A percentile compares a stretch with the other conserved stretches of the same genome.
phyloP scores from a whole-genome alignment of 2,329 filamentous ascomycete genomes.

The Coniosporium tulheliwenetii region DNA sequence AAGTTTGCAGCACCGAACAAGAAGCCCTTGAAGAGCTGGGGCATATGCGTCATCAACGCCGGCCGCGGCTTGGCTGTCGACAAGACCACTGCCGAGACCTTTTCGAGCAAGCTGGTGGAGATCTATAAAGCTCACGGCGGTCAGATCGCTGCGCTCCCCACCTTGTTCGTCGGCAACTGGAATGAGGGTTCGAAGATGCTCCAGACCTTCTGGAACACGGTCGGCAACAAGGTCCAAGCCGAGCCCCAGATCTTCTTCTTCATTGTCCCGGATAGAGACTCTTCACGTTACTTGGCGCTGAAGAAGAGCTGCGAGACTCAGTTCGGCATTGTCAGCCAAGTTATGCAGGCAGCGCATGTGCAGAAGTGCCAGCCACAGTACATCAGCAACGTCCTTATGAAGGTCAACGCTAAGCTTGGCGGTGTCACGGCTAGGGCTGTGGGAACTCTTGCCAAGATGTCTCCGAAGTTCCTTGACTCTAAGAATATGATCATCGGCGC shows the following conservation, averaged over 20 bases:
- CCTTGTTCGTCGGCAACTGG: too few species aligned
- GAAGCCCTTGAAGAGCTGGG: conserved; percentile 55
- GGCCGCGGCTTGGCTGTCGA: conserved; percentile 29
- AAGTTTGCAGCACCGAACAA: conserved; percentile 50
- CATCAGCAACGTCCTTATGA: conserved; percentile 88
- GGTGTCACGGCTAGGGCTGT: conserved; percentile 51
- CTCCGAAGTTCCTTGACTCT: conserved; percentile 17
- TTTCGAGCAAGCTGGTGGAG: conserved; percentile 45
- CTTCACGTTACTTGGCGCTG: conserved; percentile 61
- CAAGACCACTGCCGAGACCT: conserved; percentile 30
- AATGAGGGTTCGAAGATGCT: too few species aligned
- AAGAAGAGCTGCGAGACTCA: conserved; percentile 84
- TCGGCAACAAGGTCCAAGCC: conserved; percentile 35
- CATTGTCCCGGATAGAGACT: conserved; percentile 56
- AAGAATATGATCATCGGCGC: conserved; percentile 78
- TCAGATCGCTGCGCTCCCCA: conserved; percentile 17
- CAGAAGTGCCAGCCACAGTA: conserved; percentile 62
- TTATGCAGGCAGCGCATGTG: conserved; percentile 58
- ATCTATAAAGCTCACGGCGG: conserved; percentile 49
- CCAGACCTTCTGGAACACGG: conserved; percentile 33
- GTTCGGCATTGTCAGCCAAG: conserved; percentile 70
- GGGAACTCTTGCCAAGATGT: conserved; percentile 16
- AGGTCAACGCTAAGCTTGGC: conserved; percentile 90
- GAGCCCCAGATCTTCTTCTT: conserved; percentile 68
- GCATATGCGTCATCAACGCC: conserved; percentile 50